These are phyloP conservation scores for Monosporascus sp. DNA, from an alignment of 2,329 filamentous ascomycete species.

Conservation along the genomic window DNA sequence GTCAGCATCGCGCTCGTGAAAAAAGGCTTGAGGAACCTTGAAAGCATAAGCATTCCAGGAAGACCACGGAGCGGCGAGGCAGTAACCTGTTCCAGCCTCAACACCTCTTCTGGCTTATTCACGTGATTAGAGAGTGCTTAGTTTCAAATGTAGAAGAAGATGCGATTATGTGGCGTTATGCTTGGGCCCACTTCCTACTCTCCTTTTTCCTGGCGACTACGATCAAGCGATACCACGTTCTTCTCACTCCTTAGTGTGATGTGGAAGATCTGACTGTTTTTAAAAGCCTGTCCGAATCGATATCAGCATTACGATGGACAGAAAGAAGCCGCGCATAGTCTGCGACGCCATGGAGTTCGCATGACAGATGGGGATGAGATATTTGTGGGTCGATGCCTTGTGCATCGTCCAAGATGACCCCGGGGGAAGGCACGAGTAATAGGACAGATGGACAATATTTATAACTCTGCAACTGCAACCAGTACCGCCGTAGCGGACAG, in stretches of 20 bases:
- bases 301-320: not conserved
- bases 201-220: not conserved
- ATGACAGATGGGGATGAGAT: not conserved
- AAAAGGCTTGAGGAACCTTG: not conserved
- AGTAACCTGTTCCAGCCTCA: not conserved
- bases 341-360: not conserved
- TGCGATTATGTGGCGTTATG: not conserved
- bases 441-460: not conserved
- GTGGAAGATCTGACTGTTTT: not conserved
- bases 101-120: not conserved
- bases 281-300: not conserved
- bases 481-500: not conserved
- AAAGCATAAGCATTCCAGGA: not conserved
- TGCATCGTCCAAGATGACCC: not conserved
- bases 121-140: not conserved
- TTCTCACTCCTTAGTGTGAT: not conserved
- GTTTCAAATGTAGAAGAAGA: not conserved
- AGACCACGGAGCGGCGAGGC: not conserved
- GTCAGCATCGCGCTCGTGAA: not conserved
- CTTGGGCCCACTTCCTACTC: not conserved
- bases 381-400: not conserved
- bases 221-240: not conserved
- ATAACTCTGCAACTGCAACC: not conserved
- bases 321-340: not conserved
- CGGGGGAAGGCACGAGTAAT: not conserved